phyloP scores from a whole-genome alignment of 73 alveolate genomes.

The Paramecium biaurelia region DNA sequence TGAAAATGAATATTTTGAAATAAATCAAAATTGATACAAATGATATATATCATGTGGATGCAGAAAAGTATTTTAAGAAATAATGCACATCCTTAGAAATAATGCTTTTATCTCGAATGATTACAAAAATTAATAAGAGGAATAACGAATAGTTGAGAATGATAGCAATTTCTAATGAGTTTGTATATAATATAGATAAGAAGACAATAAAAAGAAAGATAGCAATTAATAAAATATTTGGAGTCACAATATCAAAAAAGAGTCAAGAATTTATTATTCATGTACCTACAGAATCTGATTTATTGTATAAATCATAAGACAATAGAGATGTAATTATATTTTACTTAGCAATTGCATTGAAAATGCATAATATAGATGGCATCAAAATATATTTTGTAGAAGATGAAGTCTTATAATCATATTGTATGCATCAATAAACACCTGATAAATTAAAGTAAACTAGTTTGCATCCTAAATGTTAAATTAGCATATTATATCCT shows the following conservation, averaged over 20 bases:
- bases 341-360: neutral
- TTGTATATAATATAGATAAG: neutral
- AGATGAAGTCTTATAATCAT: neutral
- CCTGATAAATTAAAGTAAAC: neutral
- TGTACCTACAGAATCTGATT: constrained; percentile 40
- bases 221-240: constrained; percentile 3
- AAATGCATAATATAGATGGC: neutral
- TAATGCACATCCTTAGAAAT: neutral
- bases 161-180: constrained; percentile 36
- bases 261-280: constrained; percentile 12
- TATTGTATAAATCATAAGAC: constrained; percentile 2
- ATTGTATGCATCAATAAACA: neutral
- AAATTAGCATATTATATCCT: neutral
- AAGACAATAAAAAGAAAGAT: constrained; percentile 1
- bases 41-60: neutral
- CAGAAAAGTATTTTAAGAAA: constrained; percentile 17
- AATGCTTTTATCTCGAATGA: neutral
- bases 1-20: neutral
- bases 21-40: neutral
- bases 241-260: neutral
- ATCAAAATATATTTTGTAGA: neutral
- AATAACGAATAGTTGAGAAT: constrained; percentile 7
- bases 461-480: neutral
- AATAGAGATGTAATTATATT: neutral
- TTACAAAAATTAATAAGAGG: constrained; percentile 32